Conservation (phyloP, 192 early-diverging fungal species). For the Coemansia sp. region DNA sequence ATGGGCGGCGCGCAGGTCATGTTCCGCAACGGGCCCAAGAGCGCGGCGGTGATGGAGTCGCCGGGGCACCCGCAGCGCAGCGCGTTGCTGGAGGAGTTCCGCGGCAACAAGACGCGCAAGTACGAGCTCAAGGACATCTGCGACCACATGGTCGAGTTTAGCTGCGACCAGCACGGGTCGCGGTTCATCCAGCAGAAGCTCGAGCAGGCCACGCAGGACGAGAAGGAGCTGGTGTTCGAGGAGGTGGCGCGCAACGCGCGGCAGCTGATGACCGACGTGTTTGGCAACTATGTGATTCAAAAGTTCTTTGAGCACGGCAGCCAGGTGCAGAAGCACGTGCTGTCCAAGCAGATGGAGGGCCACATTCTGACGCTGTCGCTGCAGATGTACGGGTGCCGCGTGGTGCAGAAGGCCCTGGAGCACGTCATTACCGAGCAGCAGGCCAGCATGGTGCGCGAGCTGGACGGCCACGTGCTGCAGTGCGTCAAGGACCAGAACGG, state of each 20-base stretch:
- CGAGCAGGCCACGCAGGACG: conserved; percentile 85
- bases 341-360: conserved; percentile 94
- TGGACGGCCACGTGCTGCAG: conserved; percentile 94
- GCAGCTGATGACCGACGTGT: conserved; percentile 98
- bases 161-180: conserved; percentile 97
- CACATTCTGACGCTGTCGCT: conserved; percentile 89
- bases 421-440: conserved; percentile 90
- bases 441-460: conserved; percentile 80
- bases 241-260: conserved; percentile 88
- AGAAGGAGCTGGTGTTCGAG: conserved; percentile 96
- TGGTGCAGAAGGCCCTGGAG: conserved; percentile 98
- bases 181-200: conserved; percentile 99
- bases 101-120: conserved; percentile 95
- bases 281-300: conserved; percentile 99
- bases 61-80: conserved; percentile 69
- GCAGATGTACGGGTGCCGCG: conserved; percentile 99
- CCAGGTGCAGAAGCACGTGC: conserved; percentile 84
- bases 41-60: conserved; percentile 33
- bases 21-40: conserved; percentile 32
- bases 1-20: conserved; percentile 28
- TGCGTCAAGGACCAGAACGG: conserved; percentile 99
- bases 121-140: conserved; percentile 96
- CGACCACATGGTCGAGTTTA: conserved; percentile 94
- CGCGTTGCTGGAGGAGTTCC: conserved; percentile 91
- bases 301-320: conserved; percentile 99